phyloP scores from a whole-genome alignment of 805 yeast species.

The Pichia rugopelliculosa region DNA sequence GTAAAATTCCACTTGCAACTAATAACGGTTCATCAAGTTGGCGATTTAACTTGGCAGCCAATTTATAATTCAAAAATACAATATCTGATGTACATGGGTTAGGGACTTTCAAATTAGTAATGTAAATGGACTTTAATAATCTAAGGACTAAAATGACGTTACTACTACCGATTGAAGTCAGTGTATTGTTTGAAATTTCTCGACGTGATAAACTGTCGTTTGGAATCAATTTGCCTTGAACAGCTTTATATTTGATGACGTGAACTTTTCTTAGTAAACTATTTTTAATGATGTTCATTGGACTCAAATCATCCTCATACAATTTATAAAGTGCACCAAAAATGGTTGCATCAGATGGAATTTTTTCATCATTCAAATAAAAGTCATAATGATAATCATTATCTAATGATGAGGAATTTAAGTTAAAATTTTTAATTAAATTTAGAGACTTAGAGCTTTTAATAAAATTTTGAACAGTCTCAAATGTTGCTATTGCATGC shows the following conservation, averaged over 20 bases:
- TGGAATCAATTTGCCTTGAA: slow-evolving; percentile 42
- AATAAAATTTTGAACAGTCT: slow-evolving; percentile 42
- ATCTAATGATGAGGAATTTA: slow-evolving; percentile 14
- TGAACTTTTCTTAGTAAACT: slow-evolving; percentile 36
- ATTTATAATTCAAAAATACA: slow-evolving; percentile 63
- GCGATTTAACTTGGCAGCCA: slow-evolving; percentile 77
- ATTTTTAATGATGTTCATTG: slow-evolving; percentile 29
- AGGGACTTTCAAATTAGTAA: slow-evolving; percentile 25
- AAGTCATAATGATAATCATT: slow-evolving; percentile 44
- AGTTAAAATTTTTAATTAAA: background rate
- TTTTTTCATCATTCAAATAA: slow-evolving; percentile 44
- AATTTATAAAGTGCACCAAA: slow-evolving; percentile 62
- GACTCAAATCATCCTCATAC: background rate
- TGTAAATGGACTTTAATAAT: slow-evolving; percentile 41
- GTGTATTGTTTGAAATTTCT: slow-evolving; percentile 22
- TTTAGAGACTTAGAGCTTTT: slow-evolving; percentile 17
- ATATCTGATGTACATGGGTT: slow-evolving; percentile 25
- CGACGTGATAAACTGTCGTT: slow-evolving; percentile 34
- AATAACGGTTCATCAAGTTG: slow-evolving; percentile 86
- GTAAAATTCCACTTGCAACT: slow-evolving; percentile 80
- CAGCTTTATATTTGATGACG: slow-evolving; percentile 46
- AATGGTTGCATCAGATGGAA: slow-evolving; percentile 63
- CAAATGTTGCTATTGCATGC: slow-evolving; percentile 56
- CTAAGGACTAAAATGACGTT: slow-evolving; percentile 35
- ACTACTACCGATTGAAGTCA: slow-evolving; percentile 27